Base-by-base conservation (phyloP, 768 basidiomycete species). In the Mycena alexandri region DNA sequence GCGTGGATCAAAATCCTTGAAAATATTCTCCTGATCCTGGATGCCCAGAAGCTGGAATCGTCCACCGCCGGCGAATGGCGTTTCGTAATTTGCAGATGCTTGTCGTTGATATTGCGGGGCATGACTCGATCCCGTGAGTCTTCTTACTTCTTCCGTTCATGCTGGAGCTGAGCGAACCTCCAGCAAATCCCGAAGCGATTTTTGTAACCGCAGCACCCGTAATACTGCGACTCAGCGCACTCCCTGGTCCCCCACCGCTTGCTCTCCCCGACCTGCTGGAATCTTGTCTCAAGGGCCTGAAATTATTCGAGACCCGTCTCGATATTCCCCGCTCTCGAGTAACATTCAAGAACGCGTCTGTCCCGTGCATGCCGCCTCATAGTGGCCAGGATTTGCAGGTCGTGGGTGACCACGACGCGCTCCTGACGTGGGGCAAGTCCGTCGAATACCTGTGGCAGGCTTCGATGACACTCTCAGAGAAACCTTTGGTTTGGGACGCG, bases 1-100 rank as follows among this genome's bases (percentile, higher is more conserved):
- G 87, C 85, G 6, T 94, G 91, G 90, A 78, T 87, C 33, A 88
- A 85, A 57, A 86, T 92, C 48, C 71, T 92, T 3, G 89, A 90
- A 65, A 93, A 92, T 69, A 80, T 93, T 51, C 68, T 90, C 41
- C 75, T 85, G 24, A 75, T 87, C 0, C 81, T 81, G 2, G 85
- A 92, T 63, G 62, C 78, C 0, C 65, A 67, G 33, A 92, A 88
- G 75, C 50, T 92, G 41, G 87, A 88, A 68, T 74, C 77, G 0
- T 81, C 86, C 0, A 90, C 86, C 1, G 79, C 78, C 34, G 86
- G 88, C 0, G 87, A 89, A 74, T 93, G 91, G 92, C 83, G 85
- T 41, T 71, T 75, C n/a, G 79, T 81, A 12, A 74, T 91, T 14
- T 84, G 81, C 63, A 80, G 90, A 63, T 90, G 89, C 71, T 48